A percentile compares a stretch with the other conserved stretches of the same genome.
phyloP scores from a whole-genome alignment of 306 rosid species.

The Glycine tomentella region DNA sequence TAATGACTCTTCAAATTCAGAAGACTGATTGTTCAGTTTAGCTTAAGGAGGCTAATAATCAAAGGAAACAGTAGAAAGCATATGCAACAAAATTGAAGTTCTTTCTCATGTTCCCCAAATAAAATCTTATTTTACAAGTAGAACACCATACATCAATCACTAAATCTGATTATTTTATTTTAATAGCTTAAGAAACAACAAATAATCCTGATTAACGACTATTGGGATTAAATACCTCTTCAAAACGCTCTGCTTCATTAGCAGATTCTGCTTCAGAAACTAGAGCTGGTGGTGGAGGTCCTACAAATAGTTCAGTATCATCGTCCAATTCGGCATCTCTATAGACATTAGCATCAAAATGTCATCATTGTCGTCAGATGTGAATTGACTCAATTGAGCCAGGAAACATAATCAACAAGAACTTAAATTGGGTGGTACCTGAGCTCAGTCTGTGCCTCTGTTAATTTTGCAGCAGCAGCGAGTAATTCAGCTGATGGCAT shows the following conservation, averaged over 20 bases:
- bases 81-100: slow-evolving; percentile 21
- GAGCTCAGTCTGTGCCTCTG: slow-evolving; percentile 87
- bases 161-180: slow-evolving; percentile 6
- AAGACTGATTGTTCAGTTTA: slow-evolving; percentile 14
- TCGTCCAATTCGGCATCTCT: slow-evolving; percentile 84
- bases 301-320: slow-evolving; percentile 71
- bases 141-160: slow-evolving; percentile 23
- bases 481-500: slow-evolving; percentile 96
- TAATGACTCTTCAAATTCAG: not conserved
- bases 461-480: slow-evolving; percentile 94
- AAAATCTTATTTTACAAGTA: slow-evolving; percentile 7
- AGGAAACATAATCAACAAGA: slow-evolving; percentile 3
- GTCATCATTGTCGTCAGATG: slow-evolving; percentile 18
- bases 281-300: slow-evolving; percentile 93
- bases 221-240: slow-evolving; percentile 72
- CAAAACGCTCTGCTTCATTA: slow-evolving; percentile 93
- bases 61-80: slow-evolving; percentile 30
- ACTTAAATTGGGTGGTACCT: slow-evolving; percentile 51
- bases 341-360: slow-evolving; percentile 36
- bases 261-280: slow-evolving; percentile 89
- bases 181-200: slow-evolving; percentile 10
- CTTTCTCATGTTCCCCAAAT: slow-evolving; percentile 31
- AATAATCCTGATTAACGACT: slow-evolving; percentile 8
- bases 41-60: slow-evolving; percentile 21
- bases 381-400: slow-evolving; percentile 7